A percentile compares a stretch with the other conserved stretches of the same genome.
phyloP scores from a whole-genome alignment of 306 rosid species.

The Quercus parvula region DNA sequence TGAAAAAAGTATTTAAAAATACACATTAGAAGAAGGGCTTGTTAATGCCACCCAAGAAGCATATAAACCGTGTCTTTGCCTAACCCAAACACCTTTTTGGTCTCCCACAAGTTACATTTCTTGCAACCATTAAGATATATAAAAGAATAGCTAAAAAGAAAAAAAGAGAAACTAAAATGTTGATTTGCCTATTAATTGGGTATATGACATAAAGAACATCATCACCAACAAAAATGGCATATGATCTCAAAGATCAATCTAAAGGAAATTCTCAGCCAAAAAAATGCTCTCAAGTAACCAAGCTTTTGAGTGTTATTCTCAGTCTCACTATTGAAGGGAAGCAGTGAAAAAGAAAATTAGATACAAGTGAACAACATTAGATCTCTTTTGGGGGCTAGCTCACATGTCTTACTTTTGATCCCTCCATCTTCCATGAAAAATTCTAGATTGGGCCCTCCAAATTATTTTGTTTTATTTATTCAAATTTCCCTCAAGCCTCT shows the following conservation, averaged over 20 bases:
- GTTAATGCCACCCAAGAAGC: too few relatives aligned
- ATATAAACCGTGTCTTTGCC: too few relatives aligned
- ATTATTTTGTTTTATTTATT: slow-evolving; percentile 45
- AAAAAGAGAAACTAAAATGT: background rate
- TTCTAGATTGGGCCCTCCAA: background rate
- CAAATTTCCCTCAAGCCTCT: slow-evolving; percentile 78
- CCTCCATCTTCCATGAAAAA: background rate
- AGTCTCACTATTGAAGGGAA: background rate
- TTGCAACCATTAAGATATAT: too few relatives aligned
- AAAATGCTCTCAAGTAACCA: background rate
- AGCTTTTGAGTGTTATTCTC: background rate
- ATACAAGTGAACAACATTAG: background rate
- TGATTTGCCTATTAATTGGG: background rate
- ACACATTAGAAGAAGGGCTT: too few relatives aligned
- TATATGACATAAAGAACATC: background rate
- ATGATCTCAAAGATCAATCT: background rate
- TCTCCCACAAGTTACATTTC: too few relatives aligned
- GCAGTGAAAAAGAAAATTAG: background rate
- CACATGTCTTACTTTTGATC: background rate
- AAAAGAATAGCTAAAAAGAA: background rate
- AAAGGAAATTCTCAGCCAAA: background rate
- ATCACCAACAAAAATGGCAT: background rate
- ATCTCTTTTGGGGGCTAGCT: background rate
- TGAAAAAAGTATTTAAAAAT: too few relatives aligned
- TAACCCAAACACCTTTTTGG: too few relatives aligned